These are phyloP conservation scores for Escallonia herrerae DNA, from an alignment of 129 eudicot species.

Conservation along the genomic window DNA sequence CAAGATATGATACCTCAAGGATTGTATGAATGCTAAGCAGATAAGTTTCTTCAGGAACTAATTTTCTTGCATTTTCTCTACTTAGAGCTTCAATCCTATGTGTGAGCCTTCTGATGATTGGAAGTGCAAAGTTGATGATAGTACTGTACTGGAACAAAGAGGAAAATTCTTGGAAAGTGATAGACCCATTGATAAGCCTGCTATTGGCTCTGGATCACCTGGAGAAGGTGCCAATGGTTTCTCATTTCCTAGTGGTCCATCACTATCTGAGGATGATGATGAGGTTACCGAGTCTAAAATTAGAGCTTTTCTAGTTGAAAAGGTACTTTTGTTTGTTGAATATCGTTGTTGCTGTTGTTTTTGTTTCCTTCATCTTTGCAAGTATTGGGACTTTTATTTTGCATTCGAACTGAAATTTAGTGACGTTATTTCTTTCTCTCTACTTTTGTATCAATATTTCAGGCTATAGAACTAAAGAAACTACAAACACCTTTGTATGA, in stretches of 20 bases:
- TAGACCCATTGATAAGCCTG: slow-evolving; percentile 18
- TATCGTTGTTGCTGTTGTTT: not conserved
- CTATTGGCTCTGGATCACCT: slow-evolving; percentile 24
- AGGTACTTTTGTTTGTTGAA: slow-evolving; percentile 28
- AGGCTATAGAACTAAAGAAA: slow-evolving; percentile 66
- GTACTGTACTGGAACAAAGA: slow-evolving; percentile 18
- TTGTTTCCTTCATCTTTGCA: not conserved
- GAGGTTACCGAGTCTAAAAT: slow-evolving; percentile 74
- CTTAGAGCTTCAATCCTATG: slow-evolving; percentile 67
- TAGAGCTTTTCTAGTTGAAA: slow-evolving; percentile 58
- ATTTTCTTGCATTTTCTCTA: slow-evolving; percentile 4
- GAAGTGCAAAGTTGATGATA: slow-evolving; percentile 25
- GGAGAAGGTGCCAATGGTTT: slow-evolving; percentile 21
- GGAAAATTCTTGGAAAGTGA: slow-evolving; percentile 6
- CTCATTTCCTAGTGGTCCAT: slow-evolving; percentile 40
- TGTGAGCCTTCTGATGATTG: slow-evolving; percentile 53
- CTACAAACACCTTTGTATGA: slow-evolving; percentile 77
- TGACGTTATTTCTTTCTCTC: not conserved
- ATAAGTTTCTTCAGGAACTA: slow-evolving; percentile 1
- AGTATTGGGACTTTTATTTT: not conserved
- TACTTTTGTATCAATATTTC: not conserved
- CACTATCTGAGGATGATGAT: slow-evolving; percentile 60
- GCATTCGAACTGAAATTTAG: not conserved
- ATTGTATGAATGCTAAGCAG: not conserved
- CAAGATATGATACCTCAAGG: slow-evolving; percentile 28